Percentiles rank a stretch among this genome's conserved stretches.
These are phyloP conservation scores for Flaveria brownii DNA, from an alignment of 129 eudicot genomes.

Conservation along the genomic window DNA sequence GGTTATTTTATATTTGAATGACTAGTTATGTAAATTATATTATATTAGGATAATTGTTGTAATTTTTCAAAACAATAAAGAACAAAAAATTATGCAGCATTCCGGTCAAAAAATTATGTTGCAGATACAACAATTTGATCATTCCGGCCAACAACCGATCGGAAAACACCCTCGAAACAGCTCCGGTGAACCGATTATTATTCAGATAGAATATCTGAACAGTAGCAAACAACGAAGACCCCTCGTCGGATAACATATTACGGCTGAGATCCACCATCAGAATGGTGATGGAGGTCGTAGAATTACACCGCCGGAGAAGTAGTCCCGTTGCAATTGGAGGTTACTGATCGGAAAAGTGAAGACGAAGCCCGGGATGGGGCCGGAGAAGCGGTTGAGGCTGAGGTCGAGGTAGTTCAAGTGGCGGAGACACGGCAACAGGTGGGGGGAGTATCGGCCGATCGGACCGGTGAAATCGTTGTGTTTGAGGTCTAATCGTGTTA, in stretches of 20 bases:
- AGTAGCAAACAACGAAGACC: neutral
- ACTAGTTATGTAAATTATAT: too few species aligned
- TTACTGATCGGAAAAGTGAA: neutral
- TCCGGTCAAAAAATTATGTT: conserved; percentile 12
- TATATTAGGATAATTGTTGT: too few species aligned
- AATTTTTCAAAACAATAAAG: too few species aligned
- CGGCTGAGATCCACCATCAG: conserved; percentile 5
- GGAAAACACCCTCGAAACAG: neutral
- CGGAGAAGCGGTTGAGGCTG: conserved; percentile 12
- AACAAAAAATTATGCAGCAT: neutral
- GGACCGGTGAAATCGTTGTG: conserved; percentile 12
- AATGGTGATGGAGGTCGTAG: neutral
- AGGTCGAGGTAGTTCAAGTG: conserved; percentile 8
- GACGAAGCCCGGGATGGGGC: neutral
- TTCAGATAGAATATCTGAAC: conserved; percentile 2
- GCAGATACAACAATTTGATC: conserved; percentile 4
- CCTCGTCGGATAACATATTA: neutral
- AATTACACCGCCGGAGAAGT: neutral
- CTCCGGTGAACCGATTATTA: conserved; percentile 10
- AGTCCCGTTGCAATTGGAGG: neutral
- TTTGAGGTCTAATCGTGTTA: conserved; percentile 15
- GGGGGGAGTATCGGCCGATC: neutral
- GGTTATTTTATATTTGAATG: too few species aligned
- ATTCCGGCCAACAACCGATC: neutral
- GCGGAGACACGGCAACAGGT: neutral